These are phyloP conservation scores for Uronychia binucleata DNA, from an alignment of 73 alveolate genomes.

Conservation along the genomic window DNA sequence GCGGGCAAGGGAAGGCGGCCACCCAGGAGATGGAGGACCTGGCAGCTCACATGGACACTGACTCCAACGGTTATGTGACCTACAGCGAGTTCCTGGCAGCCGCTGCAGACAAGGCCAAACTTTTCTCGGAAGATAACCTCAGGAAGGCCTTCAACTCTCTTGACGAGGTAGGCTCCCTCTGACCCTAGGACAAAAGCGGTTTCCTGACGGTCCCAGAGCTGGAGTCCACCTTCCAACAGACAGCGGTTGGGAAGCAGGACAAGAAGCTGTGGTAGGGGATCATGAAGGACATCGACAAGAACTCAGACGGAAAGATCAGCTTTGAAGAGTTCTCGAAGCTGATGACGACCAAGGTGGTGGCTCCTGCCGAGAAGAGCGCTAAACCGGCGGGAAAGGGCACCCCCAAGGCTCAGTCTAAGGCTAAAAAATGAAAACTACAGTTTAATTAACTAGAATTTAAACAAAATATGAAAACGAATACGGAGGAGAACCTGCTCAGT, in stretches of 20 bases:
- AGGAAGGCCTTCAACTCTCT: constrained; percentile 55
- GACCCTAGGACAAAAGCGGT: neutral
- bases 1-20: constrained; percentile 28
- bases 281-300: constrained; percentile 20
- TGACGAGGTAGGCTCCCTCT: constrained; percentile 34
- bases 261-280: constrained; percentile 28
- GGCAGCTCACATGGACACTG: constrained; percentile 49
- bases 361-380: neutral
- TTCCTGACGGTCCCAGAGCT: neutral
- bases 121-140: constrained; percentile 52
- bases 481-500: neutral
- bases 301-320: constrained; percentile 13
- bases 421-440: neutral
- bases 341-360: constrained; percentile 5
- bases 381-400: neutral
- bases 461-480: neutral
- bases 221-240: constrained; percentile 8
- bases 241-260: constrained; percentile 8
- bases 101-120: constrained; percentile 54
- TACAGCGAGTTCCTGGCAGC: constrained; percentile 69
- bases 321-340: constrained; percentile 21
- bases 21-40: constrained; percentile 33
- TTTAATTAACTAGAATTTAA: neutral
- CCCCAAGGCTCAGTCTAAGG: too few species aligned
- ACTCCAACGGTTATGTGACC: constrained; percentile 48